Base-by-base conservation (phyloP, 2,329 filamentous ascomycete species). In the Metarhizium humberi region DNA sequence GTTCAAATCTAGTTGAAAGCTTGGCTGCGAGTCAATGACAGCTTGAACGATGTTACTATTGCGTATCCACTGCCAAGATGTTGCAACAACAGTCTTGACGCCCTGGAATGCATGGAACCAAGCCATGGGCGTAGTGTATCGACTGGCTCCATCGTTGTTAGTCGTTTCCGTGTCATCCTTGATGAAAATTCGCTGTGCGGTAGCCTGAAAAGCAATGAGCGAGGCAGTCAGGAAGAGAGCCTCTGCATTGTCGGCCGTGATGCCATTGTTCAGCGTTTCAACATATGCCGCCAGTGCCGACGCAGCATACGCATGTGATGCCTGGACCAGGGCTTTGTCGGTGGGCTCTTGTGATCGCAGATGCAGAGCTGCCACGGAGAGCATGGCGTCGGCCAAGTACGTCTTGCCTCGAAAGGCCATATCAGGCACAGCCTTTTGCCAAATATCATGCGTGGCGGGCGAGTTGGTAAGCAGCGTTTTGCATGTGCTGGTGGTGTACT, bases 71-170 rank as follows among this genome's bases (percentile, higher is more conserved):
- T 78, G 79, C 83, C 83, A 86, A 14, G 81, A 84, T 3, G 78
- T 77, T 20, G 82, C 79, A 0, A 85, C 82, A 38, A 86, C 75
- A 2, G 82, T 79, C 65, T 86, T 86, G 59, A 86, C 81, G 11
- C 83, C 83, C 62, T 86, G 83, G 62, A 85, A 86, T 4, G 83
- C 79, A 63, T 86, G 82, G 58, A 86, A 86, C 82, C 81, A 86
- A 3, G 80, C 76, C 47, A 85, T 68, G 0, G 83, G 83, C n/a
- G 85, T 68, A 18, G 74, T 72, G 63, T 86, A 86, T 43, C 72
- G 72, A 48, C 59, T 70, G n/a, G 67, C 64, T 3, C 70, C 64
- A 32, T 74, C 71, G 3, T 64, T 61, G 11, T 65, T 64, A 20
- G 47, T 54, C 8, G 67, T 58, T 42, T 74, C 70, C 16, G 68